A percentile compares a stretch with the other conserved stretches of the same genome.
phyloP scores from a whole-genome alignment of 2,329 filamentous ascomycete species.

The Trematosphaeria pertusa region DNA sequence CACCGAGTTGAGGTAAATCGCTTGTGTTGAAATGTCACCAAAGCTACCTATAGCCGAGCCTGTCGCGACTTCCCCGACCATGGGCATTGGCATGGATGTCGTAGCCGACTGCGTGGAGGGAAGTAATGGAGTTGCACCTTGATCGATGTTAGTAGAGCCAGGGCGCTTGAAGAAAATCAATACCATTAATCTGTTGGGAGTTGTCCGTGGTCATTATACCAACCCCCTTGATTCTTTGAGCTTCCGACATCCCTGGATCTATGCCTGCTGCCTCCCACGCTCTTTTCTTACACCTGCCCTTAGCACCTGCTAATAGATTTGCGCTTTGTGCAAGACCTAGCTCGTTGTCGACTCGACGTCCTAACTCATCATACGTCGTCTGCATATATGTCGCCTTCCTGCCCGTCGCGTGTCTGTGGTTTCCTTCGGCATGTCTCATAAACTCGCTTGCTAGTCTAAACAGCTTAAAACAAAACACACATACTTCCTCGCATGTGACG shows the following conservation, averaged over 20 bases:
- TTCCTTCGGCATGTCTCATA: constrained; percentile 1
- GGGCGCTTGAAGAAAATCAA: background rate
- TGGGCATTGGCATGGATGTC: background rate
- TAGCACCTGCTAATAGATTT: background rate
- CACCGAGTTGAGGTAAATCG: no score
- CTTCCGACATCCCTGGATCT: background rate
- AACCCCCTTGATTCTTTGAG: background rate
- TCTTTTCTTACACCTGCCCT: background rate
- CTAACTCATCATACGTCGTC: no score
- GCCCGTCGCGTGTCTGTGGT: background rate
- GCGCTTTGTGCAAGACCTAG: constrained; percentile 1
- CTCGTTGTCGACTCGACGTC: background rate
- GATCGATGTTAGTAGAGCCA: background rate
- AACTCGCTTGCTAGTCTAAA: no score
- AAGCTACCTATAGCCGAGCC: background rate
- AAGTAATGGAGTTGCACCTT: background rate
- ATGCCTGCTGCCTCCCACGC: background rate
- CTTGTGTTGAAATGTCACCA: background rate
- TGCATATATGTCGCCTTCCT: constrained; percentile 2
- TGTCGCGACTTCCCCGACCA: background rate
- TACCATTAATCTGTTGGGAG: background rate
- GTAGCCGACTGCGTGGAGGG: constrained; percentile 1
- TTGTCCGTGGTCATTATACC: background rate
- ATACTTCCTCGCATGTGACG: constrained; percentile 4
- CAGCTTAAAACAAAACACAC: constrained; percentile 1